Conservation (phyloP, 179 eudicot species). For the Drosera spatulata region DNA sequence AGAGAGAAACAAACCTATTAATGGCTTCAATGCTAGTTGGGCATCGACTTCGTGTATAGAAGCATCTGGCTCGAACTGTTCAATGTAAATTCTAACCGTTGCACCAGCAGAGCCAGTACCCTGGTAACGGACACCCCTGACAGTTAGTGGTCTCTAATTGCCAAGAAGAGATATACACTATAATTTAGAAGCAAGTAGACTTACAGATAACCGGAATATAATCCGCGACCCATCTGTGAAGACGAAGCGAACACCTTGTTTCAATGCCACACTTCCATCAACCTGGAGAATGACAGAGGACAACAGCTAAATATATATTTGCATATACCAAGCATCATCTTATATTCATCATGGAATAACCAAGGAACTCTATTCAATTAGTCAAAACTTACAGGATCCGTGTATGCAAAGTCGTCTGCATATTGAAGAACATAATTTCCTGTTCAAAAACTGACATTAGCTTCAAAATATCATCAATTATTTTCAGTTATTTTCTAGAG, state of each 20-base stretch:
- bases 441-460: slow-evolving; percentile 25
- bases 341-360: background rate
- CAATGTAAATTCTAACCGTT: slow-evolving; percentile 81
- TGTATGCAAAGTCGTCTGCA: slow-evolving; percentile 89
- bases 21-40: slow-evolving; percentile 77
- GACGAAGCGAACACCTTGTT: slow-evolving; percentile 93
- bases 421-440: slow-evolving; percentile 66
- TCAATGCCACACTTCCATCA: slow-evolving; percentile 82
- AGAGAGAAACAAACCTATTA: slow-evolving; percentile 51
- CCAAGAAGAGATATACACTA: background rate
- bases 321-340: background rate
- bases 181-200: slow-evolving; percentile 2
- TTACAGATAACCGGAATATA: slow-evolving; percentile 79
- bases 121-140: slow-evolving; percentile 27
- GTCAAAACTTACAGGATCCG: slow-evolving; percentile 72
- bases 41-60: slow-evolving; percentile 89
- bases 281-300: slow-evolving; percentile 31
- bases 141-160: background rate
- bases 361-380: background rate
- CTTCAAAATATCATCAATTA: slow-evolving; percentile 1
- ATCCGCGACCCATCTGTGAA: slow-evolving; percentile 95
- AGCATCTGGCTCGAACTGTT: slow-evolving; percentile 82
- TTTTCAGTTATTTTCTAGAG: background rate
- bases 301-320: background rate
- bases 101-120: slow-evolving; percentile 99